These are phyloP conservation scores for Phytophthora fragariaefolia DNA, from an alignment of 352 stramenopile species.

Conservation along the genomic window DNA sequence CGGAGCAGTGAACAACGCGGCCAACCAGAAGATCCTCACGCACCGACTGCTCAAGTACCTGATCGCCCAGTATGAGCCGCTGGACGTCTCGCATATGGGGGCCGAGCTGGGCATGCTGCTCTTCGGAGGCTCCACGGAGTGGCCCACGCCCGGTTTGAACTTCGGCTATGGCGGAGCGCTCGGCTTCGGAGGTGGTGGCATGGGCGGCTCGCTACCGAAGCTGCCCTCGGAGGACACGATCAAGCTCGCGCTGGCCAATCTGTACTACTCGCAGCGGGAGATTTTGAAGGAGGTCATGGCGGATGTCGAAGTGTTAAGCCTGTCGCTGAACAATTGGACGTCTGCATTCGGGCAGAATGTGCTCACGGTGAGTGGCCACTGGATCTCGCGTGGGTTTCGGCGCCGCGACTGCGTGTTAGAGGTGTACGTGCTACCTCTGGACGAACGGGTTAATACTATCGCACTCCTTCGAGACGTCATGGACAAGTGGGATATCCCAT, in stretches of 20 bases:
- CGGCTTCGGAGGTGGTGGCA: slow-evolving; percentile 21
- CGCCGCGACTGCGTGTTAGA: slow-evolving; percentile 81
- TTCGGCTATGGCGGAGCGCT: slow-evolving; percentile 32
- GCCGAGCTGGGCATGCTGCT: slow-evolving; percentile 65
- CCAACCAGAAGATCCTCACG: slow-evolving; percentile 70
- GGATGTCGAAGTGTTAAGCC: slow-evolving; percentile 73
- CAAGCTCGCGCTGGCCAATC: slow-evolving; percentile 72
- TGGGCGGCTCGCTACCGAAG: slow-evolving; percentile 33
- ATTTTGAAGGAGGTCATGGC: slow-evolving; percentile 83
- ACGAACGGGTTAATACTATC: slow-evolving; percentile 82
- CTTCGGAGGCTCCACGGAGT: slow-evolving; percentile 48
- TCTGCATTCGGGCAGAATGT: slow-evolving; percentile 81
- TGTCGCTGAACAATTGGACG: slow-evolving; percentile 86
- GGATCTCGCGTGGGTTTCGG: slow-evolving; percentile 78
- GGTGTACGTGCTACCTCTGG: slow-evolving; percentile 76
- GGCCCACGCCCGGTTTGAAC: slow-evolving; percentile 28
- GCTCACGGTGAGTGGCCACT: slow-evolving; percentile 80
- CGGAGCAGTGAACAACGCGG: slow-evolving; percentile 8
- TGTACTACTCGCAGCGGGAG: slow-evolving; percentile 85
- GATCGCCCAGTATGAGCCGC: slow-evolving; percentile 77
- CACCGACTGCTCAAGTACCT: slow-evolving; percentile 78
- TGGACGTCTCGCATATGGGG: slow-evolving; percentile 76
- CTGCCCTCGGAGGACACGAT: slow-evolving; percentile 73
- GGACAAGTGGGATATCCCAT: slow-evolving; percentile 84
- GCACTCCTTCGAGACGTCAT: slow-evolving; percentile 80